Base-by-base conservation (phyloP, 495 filamentous ascomycete genomes). In the Neurospora sp. region DNA sequence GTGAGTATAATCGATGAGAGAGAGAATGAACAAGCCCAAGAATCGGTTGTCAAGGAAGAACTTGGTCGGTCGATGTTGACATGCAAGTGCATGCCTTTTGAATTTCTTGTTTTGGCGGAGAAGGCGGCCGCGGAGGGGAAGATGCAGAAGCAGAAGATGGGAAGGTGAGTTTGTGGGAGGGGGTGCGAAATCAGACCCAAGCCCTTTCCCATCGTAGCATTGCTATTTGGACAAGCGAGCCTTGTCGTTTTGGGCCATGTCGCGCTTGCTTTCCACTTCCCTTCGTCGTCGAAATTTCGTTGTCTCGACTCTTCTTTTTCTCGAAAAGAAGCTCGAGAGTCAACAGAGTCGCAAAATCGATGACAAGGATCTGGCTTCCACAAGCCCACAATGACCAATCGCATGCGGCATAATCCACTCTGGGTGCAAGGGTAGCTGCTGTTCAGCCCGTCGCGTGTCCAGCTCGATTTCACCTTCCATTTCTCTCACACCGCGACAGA, bases 161-260 rank as follows among this genome's bases (percentile, higher is more conserved):
- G 27, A 66, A 66, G 54, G 54, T 66, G 27, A 7, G 54, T 35
- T 66, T 27, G 7, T 35, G 7, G 54, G 54, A 66, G 54, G 54
- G 54, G 54, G 54, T 66, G 54, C 54, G 54, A 66, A 66, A 66
- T 66, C 54, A 66, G 27, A 31, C 54, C 54, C 54, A 14, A 66
- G 27, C 54, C 31, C 54, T 66, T 66, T 31, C 54, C 54, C 54
- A 69, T 79, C 78, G 41, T 48, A 59, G 11, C 75, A 72, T 82
- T 83, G 78, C 80, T 83, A 83, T 84, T 83, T 83, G 83, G 83
- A 83, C 77, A 78, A 69, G 76, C 54, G 27, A 66, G 72, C 66
- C 48, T 69, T 76, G 75, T 74, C 71, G 42, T 48, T 72, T 76
- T 76, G 40, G 75, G 73, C 73, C 78, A 73, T 73, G 74, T 79